Evolutionary conservation across 2,329 filamentous ascomycete species (phyloP), one percentile per base, ranked within the genome.

Genomic region (Fusarium udum): DNA sequence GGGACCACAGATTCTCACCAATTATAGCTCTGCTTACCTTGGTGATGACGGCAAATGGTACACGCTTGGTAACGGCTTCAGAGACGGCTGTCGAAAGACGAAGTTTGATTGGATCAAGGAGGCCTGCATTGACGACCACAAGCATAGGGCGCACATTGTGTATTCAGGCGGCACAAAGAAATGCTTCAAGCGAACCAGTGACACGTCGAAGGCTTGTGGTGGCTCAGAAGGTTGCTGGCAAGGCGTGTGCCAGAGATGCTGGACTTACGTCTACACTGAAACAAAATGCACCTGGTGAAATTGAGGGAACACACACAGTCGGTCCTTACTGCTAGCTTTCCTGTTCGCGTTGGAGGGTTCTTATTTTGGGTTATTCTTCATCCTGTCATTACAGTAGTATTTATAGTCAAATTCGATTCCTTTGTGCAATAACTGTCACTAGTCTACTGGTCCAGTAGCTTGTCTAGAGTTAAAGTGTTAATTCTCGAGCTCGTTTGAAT

Each of bases 1-100:
- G 4, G 52, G 52, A 3, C 37, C 28, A 11, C 5, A 7, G 16
- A 28, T 56, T 7, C 1, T 55, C 3, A 3, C 52, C 0, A 3
- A 11, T 15, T 40, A 42, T 20, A n/a, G 4, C 10, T 42, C 52
- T 15, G 22, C 36, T 15, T 56, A 56, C 3, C 0, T 1, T 0
- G 28, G 36, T 0, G 36, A 56, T 0, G 36, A 56, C 9, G 37
- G 52, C 3, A 37, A 37, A 0, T 0, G 0, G 10, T 53, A 53
- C n/a, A 0, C n/a, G 13, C 34, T 53, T 2, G 32, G 34, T 20
- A 0, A 0, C 3, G 51, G 31, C 9, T 53, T 53, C 3, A 24
- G 32, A 22, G 51, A 53, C 6, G 51, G 51, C 4, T 53, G 51
- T 12, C 18, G 34, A 28, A 53, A 53, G 14, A 53, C 51, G 6